Evolutionary conservation across 2,329 filamentous ascomycete species (phyloP).

Genomic region (Helotiales sp.): DNA sequence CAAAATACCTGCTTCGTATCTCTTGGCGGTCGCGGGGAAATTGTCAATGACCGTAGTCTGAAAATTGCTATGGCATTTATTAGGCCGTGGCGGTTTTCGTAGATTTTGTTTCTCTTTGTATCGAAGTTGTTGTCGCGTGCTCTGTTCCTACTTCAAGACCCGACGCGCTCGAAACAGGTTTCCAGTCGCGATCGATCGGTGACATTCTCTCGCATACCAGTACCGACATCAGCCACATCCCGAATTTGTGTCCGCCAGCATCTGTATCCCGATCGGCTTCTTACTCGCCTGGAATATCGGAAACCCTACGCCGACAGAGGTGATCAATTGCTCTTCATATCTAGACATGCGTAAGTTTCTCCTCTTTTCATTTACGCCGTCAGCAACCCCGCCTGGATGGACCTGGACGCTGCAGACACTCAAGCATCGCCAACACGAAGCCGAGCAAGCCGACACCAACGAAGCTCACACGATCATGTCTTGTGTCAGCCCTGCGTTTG

Average conservation of each 20-base stretch:
- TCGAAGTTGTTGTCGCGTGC: background rate
- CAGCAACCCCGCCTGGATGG: background rate
- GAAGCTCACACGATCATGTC: background rate
- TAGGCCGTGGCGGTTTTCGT: background rate
- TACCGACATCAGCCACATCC: background rate
- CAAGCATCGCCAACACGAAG: background rate
- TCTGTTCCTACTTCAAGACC: background rate
- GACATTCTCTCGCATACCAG: background rate
- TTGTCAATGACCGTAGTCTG: background rate
- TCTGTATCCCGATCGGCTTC: background rate
- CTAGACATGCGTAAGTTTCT: background rate
- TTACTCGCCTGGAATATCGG: background rate
- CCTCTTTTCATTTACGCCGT: background rate
- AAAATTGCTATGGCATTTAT: background rate
- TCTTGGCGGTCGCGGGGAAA: no score
- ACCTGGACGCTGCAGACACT: background rate
- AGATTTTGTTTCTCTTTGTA: background rate
- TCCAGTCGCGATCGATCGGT: background rate
- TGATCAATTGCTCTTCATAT: no score
- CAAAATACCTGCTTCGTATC: background rate
- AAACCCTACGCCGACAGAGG: background rate
- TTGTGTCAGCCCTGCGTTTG: background rate
- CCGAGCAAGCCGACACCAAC: no score
- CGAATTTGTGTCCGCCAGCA: background rate
- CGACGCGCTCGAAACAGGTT: background rate